Evolutionary conservation across 768 basidiomycete species (phyloP).

Genomic region (Mycena capillaripes): DNA sequence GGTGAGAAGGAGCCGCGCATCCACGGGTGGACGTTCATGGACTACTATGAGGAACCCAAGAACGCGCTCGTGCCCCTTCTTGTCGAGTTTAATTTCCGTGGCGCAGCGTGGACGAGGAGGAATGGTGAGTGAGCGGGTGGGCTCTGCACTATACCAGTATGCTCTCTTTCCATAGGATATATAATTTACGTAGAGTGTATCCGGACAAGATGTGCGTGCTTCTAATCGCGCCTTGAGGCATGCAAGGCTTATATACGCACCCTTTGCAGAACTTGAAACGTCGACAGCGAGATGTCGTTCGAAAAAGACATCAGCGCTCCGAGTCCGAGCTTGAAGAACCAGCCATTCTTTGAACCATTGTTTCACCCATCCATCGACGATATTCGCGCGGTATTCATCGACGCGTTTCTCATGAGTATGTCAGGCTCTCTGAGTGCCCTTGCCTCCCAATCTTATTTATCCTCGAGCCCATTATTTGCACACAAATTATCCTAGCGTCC

Average conservation of each 20-base stretch:
- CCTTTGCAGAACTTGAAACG: too few relatives aligned
- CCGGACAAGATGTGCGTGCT: background rate
- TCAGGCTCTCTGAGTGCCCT: background rate
- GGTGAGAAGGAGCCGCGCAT: slow-evolving; percentile 58
- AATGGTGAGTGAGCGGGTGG: slow-evolving; percentile 45
- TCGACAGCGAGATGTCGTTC: too few relatives aligned
- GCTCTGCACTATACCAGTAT: background rate
- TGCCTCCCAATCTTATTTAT: background rate
- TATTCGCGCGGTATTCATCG: background rate
- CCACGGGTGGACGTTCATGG: slow-evolving; percentile 83
- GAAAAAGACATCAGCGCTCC: too few relatives aligned
- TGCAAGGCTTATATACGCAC: background rate
- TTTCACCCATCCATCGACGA: background rate
- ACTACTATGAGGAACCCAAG: slow-evolving; percentile 77
- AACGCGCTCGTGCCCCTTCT: slow-evolving; percentile 72
- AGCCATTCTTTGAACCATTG: slow-evolving; percentile 8
- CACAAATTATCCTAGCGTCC: background rate
- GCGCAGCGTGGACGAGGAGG: slow-evolving; percentile 56
- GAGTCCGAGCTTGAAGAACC: background rate
- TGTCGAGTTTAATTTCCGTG: slow-evolving; percentile 84
- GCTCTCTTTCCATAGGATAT: background rate
- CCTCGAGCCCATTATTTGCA: slow-evolving; percentile 11
- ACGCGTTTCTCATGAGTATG: slow-evolving; percentile 1
- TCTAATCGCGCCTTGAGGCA: background rate
- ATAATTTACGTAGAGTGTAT: background rate